These are phyloP conservation scores for Rhinocladiella similis DNA, from an alignment of 2,329 filamentous ascomycete species.

Conservation along the genomic window DNA sequence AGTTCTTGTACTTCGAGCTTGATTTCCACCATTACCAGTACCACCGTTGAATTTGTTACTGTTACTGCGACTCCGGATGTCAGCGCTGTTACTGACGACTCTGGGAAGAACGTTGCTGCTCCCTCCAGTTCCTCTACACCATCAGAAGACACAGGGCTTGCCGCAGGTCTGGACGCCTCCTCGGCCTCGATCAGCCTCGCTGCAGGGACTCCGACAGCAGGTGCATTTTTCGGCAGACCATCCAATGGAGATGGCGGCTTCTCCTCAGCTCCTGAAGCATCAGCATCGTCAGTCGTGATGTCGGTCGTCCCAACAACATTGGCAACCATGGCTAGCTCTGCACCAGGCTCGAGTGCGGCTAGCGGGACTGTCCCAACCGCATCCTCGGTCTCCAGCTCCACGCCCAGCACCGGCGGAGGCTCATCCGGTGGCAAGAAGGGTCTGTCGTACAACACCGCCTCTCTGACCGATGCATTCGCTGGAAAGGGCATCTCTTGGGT, in stretches of 20 bases:
- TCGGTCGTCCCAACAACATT: constrained; percentile 21
- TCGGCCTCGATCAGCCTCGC: constrained; percentile 9
- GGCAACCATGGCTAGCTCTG: constrained; percentile 17
- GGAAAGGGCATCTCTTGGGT: constrained; percentile 41
- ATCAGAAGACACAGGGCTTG: constrained; percentile 9
- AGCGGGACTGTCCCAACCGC: neutral
- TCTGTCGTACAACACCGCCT: constrained; percentile 43
- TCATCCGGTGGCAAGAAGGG: constrained; percentile 34
- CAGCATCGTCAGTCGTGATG: neutral
- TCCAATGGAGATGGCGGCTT: neutral
- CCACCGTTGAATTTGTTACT: constrained; percentile 30
- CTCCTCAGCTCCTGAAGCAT: constrained; percentile 3
- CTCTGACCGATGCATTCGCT: constrained; percentile 36
- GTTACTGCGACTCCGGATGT: constrained; percentile 27
- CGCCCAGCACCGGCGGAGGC: constrained; percentile 11
- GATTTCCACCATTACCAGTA: constrained; percentile 28
- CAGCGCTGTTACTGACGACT: constrained; percentile 3
- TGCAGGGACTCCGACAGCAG: constrained; percentile 14
- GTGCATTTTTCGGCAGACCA: constrained; percentile 20
- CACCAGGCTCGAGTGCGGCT: constrained; percentile 5
- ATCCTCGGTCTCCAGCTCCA: constrained; percentile 17
- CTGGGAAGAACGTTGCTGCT: constrained; percentile 1
- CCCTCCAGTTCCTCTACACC: constrained; percentile 9
- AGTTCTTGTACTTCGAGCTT: constrained; percentile 12
- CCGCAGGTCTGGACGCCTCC: neutral